Conservation (phyloP, 1,284 basidiomycete genomes). For the Pulveroboletus ridleyi region DNA sequence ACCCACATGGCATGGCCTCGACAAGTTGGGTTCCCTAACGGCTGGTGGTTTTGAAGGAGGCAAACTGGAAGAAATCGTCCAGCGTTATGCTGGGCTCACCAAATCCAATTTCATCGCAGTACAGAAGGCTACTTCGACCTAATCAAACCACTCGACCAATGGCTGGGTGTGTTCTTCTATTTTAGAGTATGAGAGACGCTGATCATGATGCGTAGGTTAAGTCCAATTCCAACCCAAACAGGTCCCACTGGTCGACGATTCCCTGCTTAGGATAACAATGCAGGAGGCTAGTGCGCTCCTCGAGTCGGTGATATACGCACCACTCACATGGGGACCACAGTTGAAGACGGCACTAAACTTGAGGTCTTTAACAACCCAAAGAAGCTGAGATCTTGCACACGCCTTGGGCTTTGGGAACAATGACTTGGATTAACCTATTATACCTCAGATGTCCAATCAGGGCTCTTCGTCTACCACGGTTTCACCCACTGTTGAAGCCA, state of each 20-base stretch:
- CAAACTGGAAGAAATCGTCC: constrained; percentile 71
- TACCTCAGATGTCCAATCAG: constrained; percentile 25
- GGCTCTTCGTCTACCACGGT: constrained; percentile 32
- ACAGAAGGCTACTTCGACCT: constrained; percentile 83
- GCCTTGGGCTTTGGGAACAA: constrained; percentile 65
- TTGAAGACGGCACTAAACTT: constrained; percentile 29
- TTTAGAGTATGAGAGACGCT: constrained; percentile 17
- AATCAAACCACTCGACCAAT: constrained; percentile 71
- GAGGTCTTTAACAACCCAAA: constrained; percentile 55
- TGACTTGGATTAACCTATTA: constrained; percentile 39
- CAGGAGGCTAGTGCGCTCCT: constrained; percentile 68
- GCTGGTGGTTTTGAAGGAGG: constrained; percentile 58
- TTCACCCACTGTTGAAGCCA: constrained; percentile 38
- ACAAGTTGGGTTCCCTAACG: constrained; percentile 52
- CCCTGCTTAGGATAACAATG: constrained; percentile 49
- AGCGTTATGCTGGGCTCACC: constrained; percentile 67
- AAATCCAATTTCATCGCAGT: constrained; percentile 72
- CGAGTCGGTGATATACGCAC: constrained; percentile 67
- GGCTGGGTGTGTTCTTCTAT: constrained; percentile 52
- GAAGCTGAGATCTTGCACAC: constrained; percentile 74
- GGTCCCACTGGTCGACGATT: constrained; percentile 38
- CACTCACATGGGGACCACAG: constrained; percentile 37
- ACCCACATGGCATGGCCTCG: constrained; percentile 68
- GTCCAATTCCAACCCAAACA: constrained; percentile 47
- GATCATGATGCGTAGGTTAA: constrained; percentile 51